Conservation (phyloP, 2,329 filamentous ascomycete genomes). For the Sordariomycetes sp. region DNA sequence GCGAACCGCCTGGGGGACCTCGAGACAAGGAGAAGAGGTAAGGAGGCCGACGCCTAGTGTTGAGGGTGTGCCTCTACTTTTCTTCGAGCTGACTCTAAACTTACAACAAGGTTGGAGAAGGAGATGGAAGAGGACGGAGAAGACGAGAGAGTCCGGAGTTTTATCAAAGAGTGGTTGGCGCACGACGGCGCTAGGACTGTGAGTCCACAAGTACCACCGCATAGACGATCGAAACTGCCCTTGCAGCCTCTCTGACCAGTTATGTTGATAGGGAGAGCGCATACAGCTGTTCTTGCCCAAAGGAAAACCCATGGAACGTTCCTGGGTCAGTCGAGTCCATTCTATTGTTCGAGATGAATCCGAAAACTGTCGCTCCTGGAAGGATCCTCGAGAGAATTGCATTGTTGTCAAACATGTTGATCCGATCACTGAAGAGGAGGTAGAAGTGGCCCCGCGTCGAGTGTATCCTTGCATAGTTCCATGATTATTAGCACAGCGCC, state of each 20-base stretch:
- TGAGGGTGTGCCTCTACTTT: not conserved
- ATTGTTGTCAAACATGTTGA: not conserved
- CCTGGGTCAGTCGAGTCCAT: not conserved
- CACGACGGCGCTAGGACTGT: not conserved
- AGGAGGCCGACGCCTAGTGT: not conserved
- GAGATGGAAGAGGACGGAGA: not conserved
- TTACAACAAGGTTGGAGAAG: not conserved
- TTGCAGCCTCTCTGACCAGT: not conserved
- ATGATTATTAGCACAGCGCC: not conserved
- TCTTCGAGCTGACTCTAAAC: not conserved
- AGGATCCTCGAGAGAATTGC: not conserved
- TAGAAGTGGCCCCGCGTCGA: not conserved
- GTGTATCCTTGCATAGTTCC: too few species aligned
- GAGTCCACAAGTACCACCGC: not conserved
- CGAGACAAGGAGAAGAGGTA: not conserved
- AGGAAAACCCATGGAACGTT: not conserved
- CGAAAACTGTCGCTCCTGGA: not conserved
- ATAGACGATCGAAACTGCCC: not conserved
- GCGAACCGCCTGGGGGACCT: not conserved
- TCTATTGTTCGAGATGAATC: not conserved
- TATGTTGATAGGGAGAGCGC: not conserved
- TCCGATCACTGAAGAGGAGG: not conserved
- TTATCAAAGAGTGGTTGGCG: not conserved
- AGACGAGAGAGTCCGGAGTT: not conserved
- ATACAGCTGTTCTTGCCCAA: not conserved